phyloP scores from a whole-genome alignment of 495 filamentous ascomycete genomes.

The Entonaema liquescens region DNA sequence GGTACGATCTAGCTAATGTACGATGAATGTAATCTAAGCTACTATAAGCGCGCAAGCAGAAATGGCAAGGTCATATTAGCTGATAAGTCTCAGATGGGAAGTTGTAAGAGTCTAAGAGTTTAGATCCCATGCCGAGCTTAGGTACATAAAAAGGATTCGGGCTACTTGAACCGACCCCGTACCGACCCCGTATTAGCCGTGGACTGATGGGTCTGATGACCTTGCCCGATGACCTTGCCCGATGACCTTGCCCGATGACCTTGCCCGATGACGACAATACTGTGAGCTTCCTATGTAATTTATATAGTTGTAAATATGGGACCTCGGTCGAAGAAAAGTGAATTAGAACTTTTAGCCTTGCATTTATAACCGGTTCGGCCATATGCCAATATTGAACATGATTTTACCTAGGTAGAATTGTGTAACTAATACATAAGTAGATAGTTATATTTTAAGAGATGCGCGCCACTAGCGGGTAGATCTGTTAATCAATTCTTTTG shows the following conservation, averaged over 20 bases:
- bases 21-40: not conserved
- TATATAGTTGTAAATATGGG: not conserved
- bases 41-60: constrained; percentile 45
- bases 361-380: constrained; percentile 4
- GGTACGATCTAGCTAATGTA: not conserved
- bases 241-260: not conserved
- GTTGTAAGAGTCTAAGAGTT: not conserved
- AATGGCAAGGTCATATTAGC: not conserved
- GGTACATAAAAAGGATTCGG: constrained; percentile 18
- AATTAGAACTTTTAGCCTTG: not conserved
- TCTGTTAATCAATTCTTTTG: constrained; percentile 9
- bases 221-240: too few species aligned
- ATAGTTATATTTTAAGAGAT: not conserved
- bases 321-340: constrained; percentile 26
- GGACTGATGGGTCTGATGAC: not conserved
- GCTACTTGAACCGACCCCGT: constrained; percentile 3
- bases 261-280: constrained; percentile 19
- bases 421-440: not conserved
- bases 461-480: constrained; percentile 4
- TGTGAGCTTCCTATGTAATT: not conserved
- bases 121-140: constrained; percentile 10
- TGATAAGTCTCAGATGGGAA: not conserved
- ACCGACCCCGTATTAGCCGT: constrained; percentile 18
- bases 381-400: not conserved
- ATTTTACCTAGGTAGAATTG: constrained; percentile 22